phyloP scores from a whole-genome alignment of 495 filamentous ascomycete species.

The Penicillium chermesinum region DNA sequence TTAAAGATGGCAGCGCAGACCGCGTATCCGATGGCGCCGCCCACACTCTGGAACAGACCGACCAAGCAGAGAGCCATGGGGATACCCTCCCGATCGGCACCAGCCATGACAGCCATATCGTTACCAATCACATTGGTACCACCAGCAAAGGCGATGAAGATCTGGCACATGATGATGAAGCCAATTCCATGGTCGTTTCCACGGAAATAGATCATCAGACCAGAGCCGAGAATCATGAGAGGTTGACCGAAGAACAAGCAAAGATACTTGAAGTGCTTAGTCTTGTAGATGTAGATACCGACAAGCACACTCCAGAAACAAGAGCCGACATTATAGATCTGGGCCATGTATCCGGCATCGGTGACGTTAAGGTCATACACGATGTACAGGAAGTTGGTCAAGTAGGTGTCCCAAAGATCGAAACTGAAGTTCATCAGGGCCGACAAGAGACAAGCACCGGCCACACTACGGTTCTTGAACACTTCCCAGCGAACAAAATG shows the following conservation, averaged over 20 bases:
- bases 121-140: constrained; percentile 39
- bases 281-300: constrained; percentile 50
- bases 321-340: constrained; percentile 67
- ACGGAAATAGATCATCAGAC: constrained; percentile 67
- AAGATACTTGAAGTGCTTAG: constrained; percentile 52
- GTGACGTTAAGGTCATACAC: constrained; percentile 56
- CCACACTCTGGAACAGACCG: constrained; percentile 56
- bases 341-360: constrained; percentile 56
- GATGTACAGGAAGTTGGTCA: constrained; percentile 65
- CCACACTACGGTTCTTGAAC: constrained; percentile 58
- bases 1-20: constrained; percentile 62
- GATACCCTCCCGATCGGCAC: constrained; percentile 50
- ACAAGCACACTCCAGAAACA: constrained; percentile 56
- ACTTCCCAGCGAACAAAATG: constrained; percentile 59
- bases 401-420: constrained; percentile 65
- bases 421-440: constrained; percentile 55
- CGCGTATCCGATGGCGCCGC: constrained; percentile 59
- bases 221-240: constrained; percentile 56
- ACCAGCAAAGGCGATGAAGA: constrained; percentile 63
- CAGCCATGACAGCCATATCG: constrained; percentile 64
- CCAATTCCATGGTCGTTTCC: constrained; percentile 54
- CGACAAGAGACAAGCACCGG: constrained; percentile 56
- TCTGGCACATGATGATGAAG: constrained; percentile 72
- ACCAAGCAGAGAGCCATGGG: constrained; percentile 61
- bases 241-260: constrained; percentile 60